Evolutionary conservation across 192 early-diverging fungal genomes (phyloP).

Genomic region (Coemansia sp.): DNA sequence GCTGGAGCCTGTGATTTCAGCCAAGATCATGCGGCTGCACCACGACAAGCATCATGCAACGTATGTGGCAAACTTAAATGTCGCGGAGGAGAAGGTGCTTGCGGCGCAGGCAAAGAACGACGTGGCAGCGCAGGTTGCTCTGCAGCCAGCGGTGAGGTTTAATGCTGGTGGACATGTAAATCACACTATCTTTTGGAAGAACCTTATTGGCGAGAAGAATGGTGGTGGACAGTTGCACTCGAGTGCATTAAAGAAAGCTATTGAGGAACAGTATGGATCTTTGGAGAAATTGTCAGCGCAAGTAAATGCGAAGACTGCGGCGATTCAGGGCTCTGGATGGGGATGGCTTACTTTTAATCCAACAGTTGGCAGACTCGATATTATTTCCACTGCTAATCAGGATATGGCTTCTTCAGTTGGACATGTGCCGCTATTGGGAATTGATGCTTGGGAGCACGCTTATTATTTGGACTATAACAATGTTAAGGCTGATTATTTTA

Average conservation of each 20-base stretch:
- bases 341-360: constrained; percentile 95
- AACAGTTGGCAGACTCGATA: constrained; percentile 71
- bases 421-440: constrained; percentile 79
- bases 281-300: constrained; percentile 73
- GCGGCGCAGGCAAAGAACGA: constrained; percentile 69
- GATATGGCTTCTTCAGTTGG: constrained; percentile 61
- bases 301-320: constrained; percentile 78
- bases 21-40: constrained; percentile 93
- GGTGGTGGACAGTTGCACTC: constrained; percentile 72
- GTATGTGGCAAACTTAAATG: constrained; percentile 85
- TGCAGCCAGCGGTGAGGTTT: constrained; percentile 85
- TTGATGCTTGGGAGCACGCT: constrained; percentile 97
- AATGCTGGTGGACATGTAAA: constrained; percentile 92
- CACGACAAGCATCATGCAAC: constrained; percentile 94
- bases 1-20: constrained; percentile 90
- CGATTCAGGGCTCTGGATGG: constrained; percentile 92
- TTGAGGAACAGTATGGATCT: constrained; percentile 79
- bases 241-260: constrained; percentile 67
- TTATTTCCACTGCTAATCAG: constrained; percentile 88
- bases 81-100: constrained; percentile 87
- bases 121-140: constrained; percentile 66
- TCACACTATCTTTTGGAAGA: constrained; percentile 93
- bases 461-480: constrained; percentile 99
- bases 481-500: constrained; percentile 93
- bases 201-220: constrained; percentile 77